Conservation (phyloP, 208 protist genomes). For the Balamuthia mandrillaris region DNA sequence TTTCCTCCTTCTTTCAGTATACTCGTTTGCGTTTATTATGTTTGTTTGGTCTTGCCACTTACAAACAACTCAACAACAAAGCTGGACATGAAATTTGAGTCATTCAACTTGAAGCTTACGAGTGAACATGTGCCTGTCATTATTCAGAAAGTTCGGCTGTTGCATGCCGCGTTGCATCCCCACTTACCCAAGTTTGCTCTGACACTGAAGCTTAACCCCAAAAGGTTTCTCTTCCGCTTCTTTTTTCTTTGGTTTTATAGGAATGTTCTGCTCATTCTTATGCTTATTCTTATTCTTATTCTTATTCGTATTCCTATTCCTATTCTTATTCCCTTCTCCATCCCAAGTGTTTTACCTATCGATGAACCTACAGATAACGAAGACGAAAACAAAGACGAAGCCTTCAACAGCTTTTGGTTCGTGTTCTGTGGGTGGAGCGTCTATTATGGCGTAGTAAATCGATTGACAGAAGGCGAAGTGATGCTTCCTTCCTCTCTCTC, state of each 20-base stretch:
- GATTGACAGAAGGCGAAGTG: not conserved
- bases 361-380: not conserved
- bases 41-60: not conserved
- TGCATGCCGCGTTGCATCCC: not conserved
- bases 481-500: not conserved
- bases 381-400: not conserved
- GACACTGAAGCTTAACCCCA: too few species aligned
- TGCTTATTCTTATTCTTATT: too few species aligned
- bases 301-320: too few species aligned
- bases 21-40: not conserved
- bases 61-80: not conserved
- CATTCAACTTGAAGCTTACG: not conserved
- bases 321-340: too few species aligned
- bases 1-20: not conserved
- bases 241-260: too few species aligned
- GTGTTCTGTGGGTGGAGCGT: not conserved
- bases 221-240: too few species aligned
- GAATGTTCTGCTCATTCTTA: too few species aligned
- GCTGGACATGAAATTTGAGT: not conserved
- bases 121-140: not conserved
- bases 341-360: too few species aligned
- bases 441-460: not conserved
- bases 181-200: not conserved
- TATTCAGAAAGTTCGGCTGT: not conserved
- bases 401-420: not conserved